A percentile compares a stretch with the other conserved stretches of the same genome.
Evolutionary conservation across 2,329 filamentous ascomycete species (phyloP).

Genomic region (Nothophaeocryptopus gaeumannii): DNA sequence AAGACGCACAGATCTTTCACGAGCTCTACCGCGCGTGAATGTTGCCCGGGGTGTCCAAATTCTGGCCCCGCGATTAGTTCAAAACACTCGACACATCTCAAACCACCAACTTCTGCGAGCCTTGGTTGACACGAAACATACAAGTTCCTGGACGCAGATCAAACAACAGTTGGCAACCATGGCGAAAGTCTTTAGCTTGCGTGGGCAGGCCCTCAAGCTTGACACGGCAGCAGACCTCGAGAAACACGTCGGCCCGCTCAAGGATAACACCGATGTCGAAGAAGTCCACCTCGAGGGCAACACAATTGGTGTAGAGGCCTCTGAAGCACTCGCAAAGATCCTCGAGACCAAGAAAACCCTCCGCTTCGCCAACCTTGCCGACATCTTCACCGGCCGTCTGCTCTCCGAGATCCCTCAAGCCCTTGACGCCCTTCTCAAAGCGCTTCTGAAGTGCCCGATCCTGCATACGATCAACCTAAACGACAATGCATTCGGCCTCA

Average conservation of each 20-base stretch:
- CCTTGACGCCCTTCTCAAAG: conserved; percentile 77
- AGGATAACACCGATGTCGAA: conserved; percentile 70
- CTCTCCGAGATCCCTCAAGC: conserved; percentile 91
- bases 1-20: background rate
- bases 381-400: conserved; percentile 95
- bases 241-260: conserved; percentile 73
- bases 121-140: too few species aligned
- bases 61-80: background rate
- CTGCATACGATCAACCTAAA: conserved; percentile 92
- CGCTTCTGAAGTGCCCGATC: conserved; percentile 79
- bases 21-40: background rate
- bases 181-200: conserved; percentile 78
- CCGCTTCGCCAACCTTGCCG: conserved; percentile 81
- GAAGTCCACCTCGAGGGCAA: conserved; percentile 87
- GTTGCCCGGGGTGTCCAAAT: background rate
- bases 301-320: conserved; percentile 86
- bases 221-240: conserved; percentile 84
- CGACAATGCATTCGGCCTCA: conserved; percentile 96
- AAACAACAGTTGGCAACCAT: conserved; percentile 43
- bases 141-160: too few species aligned
- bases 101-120: too few species aligned
- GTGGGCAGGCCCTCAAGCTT: conserved; percentile 89
- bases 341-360: conserved; percentile 75
- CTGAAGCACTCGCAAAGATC: conserved; percentile 77
- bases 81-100: background rate